phyloP scores from a whole-genome alignment of 495 filamentous ascomycete species.

The Tetracladium setigerum region DNA sequence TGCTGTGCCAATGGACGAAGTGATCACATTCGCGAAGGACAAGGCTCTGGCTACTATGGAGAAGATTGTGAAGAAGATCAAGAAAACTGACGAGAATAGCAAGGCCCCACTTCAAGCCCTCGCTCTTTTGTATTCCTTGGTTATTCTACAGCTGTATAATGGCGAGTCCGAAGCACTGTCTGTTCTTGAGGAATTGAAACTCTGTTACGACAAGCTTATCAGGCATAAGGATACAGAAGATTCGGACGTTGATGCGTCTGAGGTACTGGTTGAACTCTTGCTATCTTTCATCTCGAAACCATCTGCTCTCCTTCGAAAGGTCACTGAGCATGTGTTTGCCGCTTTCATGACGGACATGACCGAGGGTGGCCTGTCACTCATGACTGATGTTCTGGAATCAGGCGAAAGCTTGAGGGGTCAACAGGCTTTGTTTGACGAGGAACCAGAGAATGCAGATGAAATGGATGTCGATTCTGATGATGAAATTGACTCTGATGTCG shows the following conservation, averaged over 20 bases:
- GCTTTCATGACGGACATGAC: conserved; percentile 67
- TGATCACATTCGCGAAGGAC: conserved; percentile 49
- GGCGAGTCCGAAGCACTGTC: conserved; percentile 75
- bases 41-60: conserved; percentile 57
- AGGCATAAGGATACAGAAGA: conserved; percentile 41
- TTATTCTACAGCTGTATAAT: conserved; percentile 82
- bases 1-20: conserved; percentile 55
- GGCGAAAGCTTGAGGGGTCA: conserved; percentile 79
- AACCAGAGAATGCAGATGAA: conserved; percentile 52
- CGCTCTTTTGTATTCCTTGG: conserved; percentile 75
- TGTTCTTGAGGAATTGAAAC: conserved; percentile 65
- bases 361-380: conserved; percentile 60
- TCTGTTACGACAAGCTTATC: conserved; percentile 58
- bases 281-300: conserved; percentile 81
- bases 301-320: conserved; percentile 75
- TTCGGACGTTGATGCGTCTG: conserved; percentile 50
- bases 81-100: conserved; percentile 29
- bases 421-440: conserved; percentile 74
- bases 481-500: conserved; percentile 37
- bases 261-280: conserved; percentile 78
- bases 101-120: conserved; percentile 50
- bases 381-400: conserved; percentile 65
- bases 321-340: conserved; percentile 80
- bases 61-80: conserved; percentile 55
- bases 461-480: conserved; percentile 36